A percentile compares a stretch with the other conserved stretches of the same genome.
These are phyloP conservation scores for Rhizophagus clarus DNA, from an alignment of 192 early-diverging fungal genomes.

Conservation along the genomic window DNA sequence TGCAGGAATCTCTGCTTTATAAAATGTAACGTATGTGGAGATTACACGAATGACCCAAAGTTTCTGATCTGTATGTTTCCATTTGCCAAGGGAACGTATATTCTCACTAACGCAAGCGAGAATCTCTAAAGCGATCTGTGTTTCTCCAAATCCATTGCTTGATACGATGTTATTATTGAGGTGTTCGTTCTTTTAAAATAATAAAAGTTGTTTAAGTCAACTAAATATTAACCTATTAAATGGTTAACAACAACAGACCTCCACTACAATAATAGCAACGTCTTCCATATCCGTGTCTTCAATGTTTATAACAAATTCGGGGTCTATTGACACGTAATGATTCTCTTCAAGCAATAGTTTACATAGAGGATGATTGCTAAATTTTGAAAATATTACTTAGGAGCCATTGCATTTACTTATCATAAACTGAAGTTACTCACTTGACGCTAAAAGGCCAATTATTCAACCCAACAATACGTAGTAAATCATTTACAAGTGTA, in stretches of 20 bases:
- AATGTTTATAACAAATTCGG: neutral
- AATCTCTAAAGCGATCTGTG: neutral
- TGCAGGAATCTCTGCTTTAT: conserved; percentile 3
- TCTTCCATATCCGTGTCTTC: too few relatives aligned
- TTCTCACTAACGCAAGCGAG: neutral
- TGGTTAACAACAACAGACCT: neutral
- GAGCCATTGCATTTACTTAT: neutral
- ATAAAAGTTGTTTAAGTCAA: neutral
- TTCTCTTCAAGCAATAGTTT: neutral
- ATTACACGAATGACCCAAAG: neutral
- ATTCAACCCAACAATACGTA: conserved; percentile 2
- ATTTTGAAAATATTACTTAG: neutral
- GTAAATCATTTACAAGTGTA: neutral
- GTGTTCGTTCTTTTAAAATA: conserved; percentile 2
- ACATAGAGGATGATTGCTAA: neutral
- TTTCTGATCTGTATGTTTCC: neutral
- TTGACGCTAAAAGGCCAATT: neutral
- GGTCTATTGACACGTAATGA: neutral
- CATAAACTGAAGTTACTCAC: too few relatives aligned
- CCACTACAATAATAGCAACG: too few relatives aligned
- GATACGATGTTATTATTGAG: neutral
- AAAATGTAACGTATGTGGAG: conserved; percentile 15
- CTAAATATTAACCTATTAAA: neutral
- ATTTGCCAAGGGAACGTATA: neutral
- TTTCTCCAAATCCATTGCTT: neutral